These are phyloP conservation scores for Ambrosiella xylebori DNA, from an alignment of 2,329 filamentous ascomycete species.

Conservation along the genomic window DNA sequence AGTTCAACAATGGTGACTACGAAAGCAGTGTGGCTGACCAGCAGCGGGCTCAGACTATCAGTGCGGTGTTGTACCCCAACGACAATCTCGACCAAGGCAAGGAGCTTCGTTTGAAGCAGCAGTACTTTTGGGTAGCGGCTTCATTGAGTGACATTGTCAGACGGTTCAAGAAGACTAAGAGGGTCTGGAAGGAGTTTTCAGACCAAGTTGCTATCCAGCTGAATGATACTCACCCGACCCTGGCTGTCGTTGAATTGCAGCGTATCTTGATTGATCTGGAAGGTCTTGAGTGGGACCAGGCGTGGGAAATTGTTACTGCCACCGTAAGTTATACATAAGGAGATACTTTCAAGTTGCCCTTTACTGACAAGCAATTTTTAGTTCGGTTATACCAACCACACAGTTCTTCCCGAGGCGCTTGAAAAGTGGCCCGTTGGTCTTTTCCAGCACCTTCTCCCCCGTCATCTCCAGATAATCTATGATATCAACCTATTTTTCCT, in stretches of 20 bases:
- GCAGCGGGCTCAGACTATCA: conserved; percentile 97
- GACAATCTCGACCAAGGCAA: conserved; percentile 94
- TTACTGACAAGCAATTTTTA: conserved; percentile 14
- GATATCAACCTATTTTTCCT: conserved; percentile 95
- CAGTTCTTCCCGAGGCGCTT: conserved; percentile 84
- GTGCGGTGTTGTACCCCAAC: conserved; percentile 90
- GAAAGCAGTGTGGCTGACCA: conserved; percentile 97
- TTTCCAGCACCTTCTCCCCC: conserved; percentile 78
- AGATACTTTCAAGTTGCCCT: background rate
- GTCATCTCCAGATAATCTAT: conserved; percentile 93
- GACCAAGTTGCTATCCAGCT: conserved; percentile 94
- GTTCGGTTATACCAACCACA: conserved; percentile 98
- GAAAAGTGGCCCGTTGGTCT: conserved; percentile 97
- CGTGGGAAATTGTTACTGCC: conserved; percentile 63
- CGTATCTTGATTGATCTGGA: conserved; percentile 81
- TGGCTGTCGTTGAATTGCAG: conserved; percentile 90
- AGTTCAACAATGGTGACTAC: conserved; percentile 97
- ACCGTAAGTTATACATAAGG: conserved; percentile 32
- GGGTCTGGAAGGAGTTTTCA: conserved; percentile 78
- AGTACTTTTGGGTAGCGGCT: conserved; percentile 99
- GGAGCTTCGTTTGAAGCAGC: conserved; percentile 92
- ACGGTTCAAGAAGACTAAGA: conserved; percentile 92
- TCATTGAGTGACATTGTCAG: conserved; percentile 93
- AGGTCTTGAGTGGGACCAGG: conserved; percentile 81
- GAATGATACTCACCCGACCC: conserved; percentile 92